phyloP scores from a whole-genome alignment of 2,329 filamentous ascomycete genomes.

The Bipolaris zeicola region DNA sequence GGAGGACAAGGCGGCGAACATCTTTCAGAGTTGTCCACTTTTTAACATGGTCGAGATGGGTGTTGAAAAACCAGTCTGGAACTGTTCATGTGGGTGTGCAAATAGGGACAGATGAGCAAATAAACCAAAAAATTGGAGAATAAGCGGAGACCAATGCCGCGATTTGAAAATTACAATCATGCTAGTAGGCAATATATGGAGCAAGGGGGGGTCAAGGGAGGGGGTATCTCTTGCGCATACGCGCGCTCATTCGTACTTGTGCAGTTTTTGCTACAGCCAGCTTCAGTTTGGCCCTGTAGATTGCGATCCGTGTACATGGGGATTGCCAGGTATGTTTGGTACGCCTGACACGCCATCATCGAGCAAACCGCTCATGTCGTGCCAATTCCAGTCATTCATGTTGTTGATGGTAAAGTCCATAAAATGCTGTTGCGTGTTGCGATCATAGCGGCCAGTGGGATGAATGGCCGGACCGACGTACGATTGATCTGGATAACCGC shows the following conservation, averaged over 20 bases:
- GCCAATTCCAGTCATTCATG: slow-evolving; percentile 46
- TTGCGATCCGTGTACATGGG: slow-evolving; percentile 12
- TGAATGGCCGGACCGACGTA: slow-evolving; percentile 20
- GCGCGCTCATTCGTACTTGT: not conserved
- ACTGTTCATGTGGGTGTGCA: no score
- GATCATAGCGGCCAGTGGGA: slow-evolving; percentile 31
- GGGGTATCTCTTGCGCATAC: slow-evolving; percentile 2
- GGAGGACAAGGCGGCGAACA: no score
- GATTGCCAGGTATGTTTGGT: slow-evolving; percentile 14
- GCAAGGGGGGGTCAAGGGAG: not conserved
- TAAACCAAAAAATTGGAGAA: not conserved
- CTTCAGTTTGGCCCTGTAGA: slow-evolving; percentile 10
- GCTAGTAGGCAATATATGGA: not conserved
- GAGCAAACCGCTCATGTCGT: slow-evolving; percentile 38
- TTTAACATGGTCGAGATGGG: no score
- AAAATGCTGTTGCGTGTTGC: slow-evolving; percentile 40
- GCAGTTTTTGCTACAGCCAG: not conserved
- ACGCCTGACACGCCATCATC: slow-evolving; percentile 26
- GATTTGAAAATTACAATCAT: not conserved
- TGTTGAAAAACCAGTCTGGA: not conserved
- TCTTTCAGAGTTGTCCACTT: no score
- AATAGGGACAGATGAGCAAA: no score
- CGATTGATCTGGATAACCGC: slow-evolving; percentile 31
- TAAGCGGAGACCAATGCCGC: not conserved
- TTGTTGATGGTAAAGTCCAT: slow-evolving; percentile 47